Evolutionary conservation across 257 asterid species (phyloP), one percentile per base, ranked within the genome.

Genomic region (Marsdenia floribunda): DNA sequence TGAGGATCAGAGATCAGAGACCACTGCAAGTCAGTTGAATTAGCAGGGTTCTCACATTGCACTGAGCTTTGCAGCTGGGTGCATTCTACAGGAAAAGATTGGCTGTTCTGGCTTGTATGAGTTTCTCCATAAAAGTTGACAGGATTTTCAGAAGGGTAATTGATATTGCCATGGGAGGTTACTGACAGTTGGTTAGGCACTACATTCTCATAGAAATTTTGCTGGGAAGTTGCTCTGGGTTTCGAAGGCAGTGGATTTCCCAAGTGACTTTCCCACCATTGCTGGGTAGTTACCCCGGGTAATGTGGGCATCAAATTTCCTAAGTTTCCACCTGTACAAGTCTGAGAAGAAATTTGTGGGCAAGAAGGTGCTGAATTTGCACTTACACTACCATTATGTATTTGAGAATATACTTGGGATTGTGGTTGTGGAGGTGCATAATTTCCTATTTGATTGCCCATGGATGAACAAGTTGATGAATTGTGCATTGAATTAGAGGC

Each of bases 301-400:
- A 73, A 68, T 67, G 82, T 78, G 52, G 55, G 40, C 70, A 71
- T 63, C 18, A 71, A 44, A 78, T 70, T 82, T 67, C 52, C 76
- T 40, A 66, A 75, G 82, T 68, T 82, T 58, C 73, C 55, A 14
- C 26, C 81, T 67, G n/a, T 54, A 80, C 70, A 70, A 21, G 76
- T 76, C 71, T 71, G 86, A 76, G 85, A 73, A 70, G 83, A 69
- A 69, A 42, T 64, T 72, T 78, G 90, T 81, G 83, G 69, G 50
- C 65, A 84, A 73, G 69, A 53, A 13, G 57, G 83, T 29, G 47
- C 61, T 75, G 84, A 49, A 70, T 60, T 80, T 67, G 75, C 65
- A 69, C 70, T 55, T 47, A 33, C 42, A 68, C 40, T 29, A 52
- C 46, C 76, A 59, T 12, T 54, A 54, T 42, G 71, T 29, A 54